A percentile compares a stretch with the other conserved stretches of the same genome.
Conservation (phyloP, 805 yeast species). For the Saccharomyces kudriavzevii region DNA sequence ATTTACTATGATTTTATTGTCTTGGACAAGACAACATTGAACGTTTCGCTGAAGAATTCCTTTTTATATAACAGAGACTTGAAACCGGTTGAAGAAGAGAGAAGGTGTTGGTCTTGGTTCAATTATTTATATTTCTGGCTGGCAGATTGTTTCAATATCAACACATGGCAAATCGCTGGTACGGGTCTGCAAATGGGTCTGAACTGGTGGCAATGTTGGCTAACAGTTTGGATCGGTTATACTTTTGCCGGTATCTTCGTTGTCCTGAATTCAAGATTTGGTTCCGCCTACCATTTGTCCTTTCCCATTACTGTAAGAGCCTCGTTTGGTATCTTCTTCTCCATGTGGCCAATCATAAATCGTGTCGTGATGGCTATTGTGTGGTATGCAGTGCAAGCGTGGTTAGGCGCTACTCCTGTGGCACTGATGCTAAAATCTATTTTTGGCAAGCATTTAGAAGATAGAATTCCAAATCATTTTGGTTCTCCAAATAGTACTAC, state of each 20-base stretch:
- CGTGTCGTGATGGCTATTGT: conserved; percentile 81
- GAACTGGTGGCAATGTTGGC: conserved; percentile 89
- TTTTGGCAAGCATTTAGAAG: conserved; percentile 57
- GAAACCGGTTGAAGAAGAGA: conserved; percentile 63
- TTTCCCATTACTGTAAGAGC: conserved; percentile 80
- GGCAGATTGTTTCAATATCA: conserved; percentile 82
- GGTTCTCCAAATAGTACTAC: conserved; percentile 57
- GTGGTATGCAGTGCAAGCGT: conserved; percentile 84
- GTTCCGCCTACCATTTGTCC: conserved; percentile 70
- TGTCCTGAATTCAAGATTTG: conserved; percentile 65
- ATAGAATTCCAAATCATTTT: conserved; percentile 57
- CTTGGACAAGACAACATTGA: conserved; percentile 25
- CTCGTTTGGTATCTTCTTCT: conserved; percentile 81
- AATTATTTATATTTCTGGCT: conserved; percentile 78
- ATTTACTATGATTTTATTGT: conserved; percentile 20
- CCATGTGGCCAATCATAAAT: conserved; percentile 80
- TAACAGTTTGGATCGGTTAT: conserved; percentile 84
- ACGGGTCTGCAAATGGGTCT: conserved; percentile 73
- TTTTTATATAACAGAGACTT: conserved; percentile 70
- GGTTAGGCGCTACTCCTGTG: conserved; percentile 80
- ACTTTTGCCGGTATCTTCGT: conserved; percentile 61
- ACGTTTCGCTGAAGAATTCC: conserved; percentile 48
- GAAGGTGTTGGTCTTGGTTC: conserved; percentile 82
- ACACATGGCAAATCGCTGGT: conserved; percentile 87
- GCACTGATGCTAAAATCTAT: conserved; percentile 68